phyloP scores from a whole-genome alignment of 768 basidiomycete species.

The Phylloporus scabripes region DNA sequence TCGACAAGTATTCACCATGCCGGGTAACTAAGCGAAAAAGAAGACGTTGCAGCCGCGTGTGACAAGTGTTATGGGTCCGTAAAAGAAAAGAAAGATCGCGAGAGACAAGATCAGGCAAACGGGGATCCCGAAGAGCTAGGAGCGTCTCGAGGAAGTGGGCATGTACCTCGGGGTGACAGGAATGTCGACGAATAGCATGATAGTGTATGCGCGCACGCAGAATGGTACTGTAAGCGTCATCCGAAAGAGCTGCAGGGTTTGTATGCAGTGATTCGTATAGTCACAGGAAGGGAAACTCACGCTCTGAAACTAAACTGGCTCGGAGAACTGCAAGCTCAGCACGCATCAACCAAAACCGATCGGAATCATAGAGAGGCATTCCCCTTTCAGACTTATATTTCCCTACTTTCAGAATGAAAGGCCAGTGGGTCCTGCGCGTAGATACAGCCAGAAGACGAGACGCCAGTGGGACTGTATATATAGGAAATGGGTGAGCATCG shows the following conservation, averaged over 20 bases:
- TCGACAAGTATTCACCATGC: conserved; percentile 21
- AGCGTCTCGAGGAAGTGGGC: conserved; percentile 42
- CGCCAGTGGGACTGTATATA: conserved; percentile 28
- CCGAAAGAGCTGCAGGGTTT: conserved; percentile 10
- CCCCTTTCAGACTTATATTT: conserved; percentile 39
- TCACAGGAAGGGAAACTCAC: conserved; percentile 12
- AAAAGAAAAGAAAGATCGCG: conserved; percentile 33
- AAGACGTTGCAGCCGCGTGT: conserved; percentile 34
- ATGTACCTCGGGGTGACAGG: conserved; percentile 40
- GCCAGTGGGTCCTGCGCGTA: conserved; percentile 39
- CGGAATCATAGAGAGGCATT: conserved; percentile 35
- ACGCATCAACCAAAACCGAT: conserved; percentile 61
- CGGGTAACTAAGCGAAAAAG: conserved; percentile 38
- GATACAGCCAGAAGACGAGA: conserved; percentile 22
- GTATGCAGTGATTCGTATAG: conserved; percentile 5
- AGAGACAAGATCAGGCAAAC: conserved; percentile 30
- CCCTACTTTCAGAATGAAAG: conserved; percentile 41
- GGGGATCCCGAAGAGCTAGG: conserved; percentile 24
- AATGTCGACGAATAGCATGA: conserved; percentile 33
- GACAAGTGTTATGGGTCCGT: conserved; percentile 28
- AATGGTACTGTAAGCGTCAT: conserved; percentile 12
- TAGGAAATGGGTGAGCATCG: conserved; percentile 18
- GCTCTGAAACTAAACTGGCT: background rate
- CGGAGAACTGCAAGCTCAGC: conserved; percentile 34
- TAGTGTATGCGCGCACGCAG: conserved; percentile 39